Conservation (phyloP, 2,329 filamentous ascomycete species). For the Neofusicoccum ribis region DNA sequence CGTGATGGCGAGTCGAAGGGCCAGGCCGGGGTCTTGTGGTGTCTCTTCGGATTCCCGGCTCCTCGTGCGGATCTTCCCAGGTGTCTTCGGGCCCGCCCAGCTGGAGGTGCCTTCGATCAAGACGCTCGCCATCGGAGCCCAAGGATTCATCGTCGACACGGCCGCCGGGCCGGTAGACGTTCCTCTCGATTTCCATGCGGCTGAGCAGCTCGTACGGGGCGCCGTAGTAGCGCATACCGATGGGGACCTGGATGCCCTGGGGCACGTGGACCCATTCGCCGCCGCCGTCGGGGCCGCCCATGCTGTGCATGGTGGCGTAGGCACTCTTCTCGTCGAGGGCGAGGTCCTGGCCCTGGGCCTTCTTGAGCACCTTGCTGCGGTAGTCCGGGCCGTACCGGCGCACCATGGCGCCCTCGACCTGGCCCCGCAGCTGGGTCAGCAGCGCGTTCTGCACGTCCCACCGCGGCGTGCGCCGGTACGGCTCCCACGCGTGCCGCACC, state of each 20-base stretch:
- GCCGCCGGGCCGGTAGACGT: not conserved
- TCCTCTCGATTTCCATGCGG: too few relatives aligned
- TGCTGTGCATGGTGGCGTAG: not conserved
- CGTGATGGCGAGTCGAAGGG: too few relatives aligned
- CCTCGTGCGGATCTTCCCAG: too few relatives aligned
- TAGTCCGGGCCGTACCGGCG: not conserved
- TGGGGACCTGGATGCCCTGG: not conserved
- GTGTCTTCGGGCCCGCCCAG: too few relatives aligned
- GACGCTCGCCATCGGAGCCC: too few relatives aligned
- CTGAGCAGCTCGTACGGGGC: too few relatives aligned
- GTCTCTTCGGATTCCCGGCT: too few relatives aligned
- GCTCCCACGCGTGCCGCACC: not conserved
- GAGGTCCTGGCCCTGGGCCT: not conserved
- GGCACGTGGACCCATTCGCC: not conserved
- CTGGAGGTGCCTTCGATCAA: too few relatives aligned
- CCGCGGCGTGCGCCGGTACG: slow-evolving; percentile 2
- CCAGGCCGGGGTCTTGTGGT: too few relatives aligned
- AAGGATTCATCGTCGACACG: not conserved
- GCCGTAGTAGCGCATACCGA: not conserved
- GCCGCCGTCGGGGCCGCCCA: not conserved
- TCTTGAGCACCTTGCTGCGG: not conserved
- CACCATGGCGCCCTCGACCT: not conserved
- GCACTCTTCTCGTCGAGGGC: slow-evolving; percentile 5
- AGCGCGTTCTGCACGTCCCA: not conserved
- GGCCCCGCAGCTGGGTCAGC: not conserved